These are phyloP conservation scores for Gracilaria gracilis DNA, from an alignment of 23 red algal species.

Conservation along the genomic window DNA sequence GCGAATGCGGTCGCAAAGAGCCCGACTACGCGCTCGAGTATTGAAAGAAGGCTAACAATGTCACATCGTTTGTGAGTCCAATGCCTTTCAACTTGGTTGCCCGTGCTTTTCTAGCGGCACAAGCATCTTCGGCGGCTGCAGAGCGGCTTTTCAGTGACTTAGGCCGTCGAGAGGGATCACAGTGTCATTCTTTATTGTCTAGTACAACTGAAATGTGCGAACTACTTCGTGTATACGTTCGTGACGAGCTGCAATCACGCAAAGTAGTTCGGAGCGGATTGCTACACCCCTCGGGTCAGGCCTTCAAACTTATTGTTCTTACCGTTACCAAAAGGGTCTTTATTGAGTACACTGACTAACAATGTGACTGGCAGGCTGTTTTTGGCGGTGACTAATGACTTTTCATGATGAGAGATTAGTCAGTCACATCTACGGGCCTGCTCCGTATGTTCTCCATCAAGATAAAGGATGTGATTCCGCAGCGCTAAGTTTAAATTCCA, in stretches of 20 bases:
- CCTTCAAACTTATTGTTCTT: neutral
- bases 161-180: neutral
- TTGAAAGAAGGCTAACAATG: too few relatives aligned
- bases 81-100: slow-evolving; percentile 4
- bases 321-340: neutral
- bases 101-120: neutral
- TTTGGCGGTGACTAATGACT: neutral
- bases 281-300: neutral
- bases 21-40: too few relatives aligned
- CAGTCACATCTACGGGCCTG: neutral
- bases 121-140: neutral
- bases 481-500: too few relatives aligned
- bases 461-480: too few relatives aligned
- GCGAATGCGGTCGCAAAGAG: too few relatives aligned
- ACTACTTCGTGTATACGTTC: neutral
- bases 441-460: too few relatives aligned
- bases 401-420: neutral
- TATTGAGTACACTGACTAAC: too few relatives aligned
- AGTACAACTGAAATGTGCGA: neutral
- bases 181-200: neutral
- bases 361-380: neutral
- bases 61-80: neutral
- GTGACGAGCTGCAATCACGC: neutral
- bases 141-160: neutral
- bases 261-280: neutral